Base-by-base conservation (phyloP, 345 rosid species). In the Populus pruinosa region DNA sequence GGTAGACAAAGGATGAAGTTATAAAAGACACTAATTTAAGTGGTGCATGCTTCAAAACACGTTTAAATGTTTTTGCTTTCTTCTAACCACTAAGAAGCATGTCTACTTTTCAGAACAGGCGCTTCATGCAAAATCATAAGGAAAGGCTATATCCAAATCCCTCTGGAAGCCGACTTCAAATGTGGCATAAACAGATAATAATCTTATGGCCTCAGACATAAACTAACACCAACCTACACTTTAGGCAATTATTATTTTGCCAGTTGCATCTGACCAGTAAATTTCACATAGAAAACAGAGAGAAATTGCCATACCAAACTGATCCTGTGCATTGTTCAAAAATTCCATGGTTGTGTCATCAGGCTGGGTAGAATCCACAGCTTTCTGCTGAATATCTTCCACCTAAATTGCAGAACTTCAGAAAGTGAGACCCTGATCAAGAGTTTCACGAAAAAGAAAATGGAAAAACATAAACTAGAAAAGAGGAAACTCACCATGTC, bases 231-330 rank as follows among this genome's bases (percentile, higher is more conserved):
- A 55, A 21, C 16, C 64, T 73, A 50, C 7, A 77, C 49, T 11
- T 5, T 13, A 72, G 35, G 53, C 63, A 73, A 66, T 76, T 77
- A 33, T 71, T 20, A 18, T 67, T 25, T 25, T 38, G 27, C 25
- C 73, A 78, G 66, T 71, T 62, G 68, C 31, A 69, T 69, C n/a
- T 29, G 36, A 25, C 5, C 47, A 69, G 69, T 71, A 61, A 50
- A 35, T 75, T 16, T 29, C 69, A 73, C 3, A 17, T 33, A 63
- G 35, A 39, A 65, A 82, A 47, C 39, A 67, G 56, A 63, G 69
- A 82, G 74, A 75, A 73, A 50, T 72, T 71, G 50, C 56, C 74
- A 75, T 88, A 89, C 98, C 90, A 70, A 77, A 77, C 56, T 62
- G 74, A 86, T 47, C 73, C 49, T 53, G 83, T 83, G 65, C 79